Evolutionary conservation across 1,139 yeast species (phyloP).

Genomic region (Kodamaea arcana): DNA sequence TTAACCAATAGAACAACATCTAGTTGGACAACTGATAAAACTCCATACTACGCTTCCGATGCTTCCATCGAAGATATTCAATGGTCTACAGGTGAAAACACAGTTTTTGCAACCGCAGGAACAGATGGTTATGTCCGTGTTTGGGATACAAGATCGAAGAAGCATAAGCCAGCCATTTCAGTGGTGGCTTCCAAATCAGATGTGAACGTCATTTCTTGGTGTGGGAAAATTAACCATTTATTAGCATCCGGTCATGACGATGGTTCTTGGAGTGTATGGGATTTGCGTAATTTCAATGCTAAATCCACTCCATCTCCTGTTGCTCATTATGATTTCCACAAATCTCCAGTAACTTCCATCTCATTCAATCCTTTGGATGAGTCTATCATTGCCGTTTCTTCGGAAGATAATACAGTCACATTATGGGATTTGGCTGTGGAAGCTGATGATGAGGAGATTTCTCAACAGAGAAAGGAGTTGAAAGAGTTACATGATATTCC

Average conservation of each 20-base stretch:
- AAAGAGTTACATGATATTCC: conserved; percentile 89
- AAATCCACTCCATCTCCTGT: conserved; percentile 66
- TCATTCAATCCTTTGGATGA: conserved; percentile 95
- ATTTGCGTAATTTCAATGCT: conserved; percentile 77
- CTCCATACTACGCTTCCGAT: conserved; percentile 66
- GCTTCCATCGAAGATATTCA: conserved; percentile 93
- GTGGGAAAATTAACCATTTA: conserved; percentile 76
- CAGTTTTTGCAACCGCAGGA: conserved; percentile 93
- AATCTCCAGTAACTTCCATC: conserved; percentile 86
- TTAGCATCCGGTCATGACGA: conserved; percentile 97
- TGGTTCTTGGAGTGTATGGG: conserved; percentile 98
- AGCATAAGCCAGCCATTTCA: conserved; percentile 85
- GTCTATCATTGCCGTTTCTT: conserved; percentile 89
- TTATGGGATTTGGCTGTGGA: conserved; percentile 97
- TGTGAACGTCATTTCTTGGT: conserved; percentile 96
- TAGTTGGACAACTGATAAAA: conserved; percentile 84
- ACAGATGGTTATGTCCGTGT: conserved; percentile 88
- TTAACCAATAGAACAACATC: conserved; percentile 69
- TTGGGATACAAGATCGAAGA: conserved; percentile 95
- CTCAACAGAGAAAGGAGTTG: conserved; percentile 67
- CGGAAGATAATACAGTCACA: conserved; percentile 95
- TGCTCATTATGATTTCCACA: conserved; percentile 93
- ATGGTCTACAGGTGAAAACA: conserved; percentile 89
- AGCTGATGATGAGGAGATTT: conserved; percentile 92
- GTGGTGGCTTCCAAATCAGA: conserved; percentile 82